Percentiles rank a stretch among this genome's conserved stretches.
Conservation (phyloP, 2,329 filamentous ascomycete species). For the Neopestalotiopsis clavispora region DNA sequence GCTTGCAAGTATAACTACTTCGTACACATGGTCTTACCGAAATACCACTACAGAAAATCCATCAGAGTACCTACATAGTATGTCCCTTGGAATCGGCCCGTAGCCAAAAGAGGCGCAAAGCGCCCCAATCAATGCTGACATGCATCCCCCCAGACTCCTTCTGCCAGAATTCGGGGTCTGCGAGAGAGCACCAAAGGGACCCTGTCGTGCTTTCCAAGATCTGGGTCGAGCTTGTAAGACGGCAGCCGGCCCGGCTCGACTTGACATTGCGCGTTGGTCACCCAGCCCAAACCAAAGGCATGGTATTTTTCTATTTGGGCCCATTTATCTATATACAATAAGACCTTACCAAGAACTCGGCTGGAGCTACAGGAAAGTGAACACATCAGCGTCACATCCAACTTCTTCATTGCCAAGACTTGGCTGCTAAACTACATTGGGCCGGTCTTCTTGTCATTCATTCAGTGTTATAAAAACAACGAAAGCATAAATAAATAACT, state of each 20-base stretch:
- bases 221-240: neutral
- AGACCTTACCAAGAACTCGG: neutral
- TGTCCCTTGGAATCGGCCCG: neutral
- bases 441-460: neutral
- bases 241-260: conserved; percentile 12
- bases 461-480: neutral
- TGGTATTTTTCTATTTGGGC: neutral
- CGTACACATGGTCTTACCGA: too few relatives aligned
- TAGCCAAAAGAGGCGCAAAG: neutral
- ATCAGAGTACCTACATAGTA: too few relatives aligned
- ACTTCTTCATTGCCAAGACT: neutral
- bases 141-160: neutral
- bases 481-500: neutral
- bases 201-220: neutral
- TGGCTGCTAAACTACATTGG: neutral
- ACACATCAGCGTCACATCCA: neutral
- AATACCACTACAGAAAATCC: too few relatives aligned
- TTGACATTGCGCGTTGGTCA: neutral
- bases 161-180: neutral
- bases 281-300: neutral
- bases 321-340: neutral
- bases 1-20: too few relatives aligned
- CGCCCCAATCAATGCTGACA: neutral
- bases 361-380: neutral
- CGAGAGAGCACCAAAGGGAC: neutral